Evolutionary conservation across 495 filamentous ascomycete genomes (phyloP).

Genomic region (Xylaria venustula): DNA sequence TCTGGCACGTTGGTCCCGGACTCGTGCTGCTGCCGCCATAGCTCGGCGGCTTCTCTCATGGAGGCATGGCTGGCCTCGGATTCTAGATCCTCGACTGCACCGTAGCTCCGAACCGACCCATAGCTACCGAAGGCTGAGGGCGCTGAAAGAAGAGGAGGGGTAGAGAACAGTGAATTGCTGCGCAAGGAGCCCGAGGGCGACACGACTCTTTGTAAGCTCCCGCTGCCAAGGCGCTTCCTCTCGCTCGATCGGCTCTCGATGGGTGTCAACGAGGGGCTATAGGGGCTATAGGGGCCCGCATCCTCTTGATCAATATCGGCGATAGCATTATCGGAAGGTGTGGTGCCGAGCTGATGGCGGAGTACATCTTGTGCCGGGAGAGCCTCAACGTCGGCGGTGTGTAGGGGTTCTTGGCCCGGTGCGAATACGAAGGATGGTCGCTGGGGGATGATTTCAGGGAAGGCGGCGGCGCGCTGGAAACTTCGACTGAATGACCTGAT

Average conservation of each 20-base stretch:
- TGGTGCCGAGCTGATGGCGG: conserved; percentile 39
- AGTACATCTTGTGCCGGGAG: conserved; percentile 38
- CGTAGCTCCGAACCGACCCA: conserved; percentile 65
- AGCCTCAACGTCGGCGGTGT: conserved; percentile 33
- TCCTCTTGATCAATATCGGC: conserved; percentile 17
- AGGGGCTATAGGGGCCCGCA: conserved; percentile 22
- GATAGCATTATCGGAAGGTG: conserved; percentile 18
- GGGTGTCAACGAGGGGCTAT: conserved; percentile 18
- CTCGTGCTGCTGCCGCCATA: conserved; percentile 70
- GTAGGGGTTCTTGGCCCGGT: conserved; percentile 42
- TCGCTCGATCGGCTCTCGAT: conserved; percentile 38
- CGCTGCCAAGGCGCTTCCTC: conserved; percentile 38
- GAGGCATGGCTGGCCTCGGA: conserved; percentile 66
- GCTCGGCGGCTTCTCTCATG: conserved; percentile 66
- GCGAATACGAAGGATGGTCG: conserved; percentile 67
- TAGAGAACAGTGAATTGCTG: conserved; percentile 55
- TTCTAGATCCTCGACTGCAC: conserved; percentile 55
- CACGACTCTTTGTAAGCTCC: conserved; percentile 30
- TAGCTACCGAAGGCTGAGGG: conserved; percentile 65
- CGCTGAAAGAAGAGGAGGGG: conserved; percentile 62
- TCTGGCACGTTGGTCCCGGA: conserved; percentile 46
- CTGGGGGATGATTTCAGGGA: conserved; percentile 78
- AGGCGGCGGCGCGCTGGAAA: conserved; percentile 89
- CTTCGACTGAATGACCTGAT: conserved; percentile 92
- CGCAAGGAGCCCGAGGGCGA: conserved; percentile 27